Base-by-base conservation (phyloP, 257 asterid species). In the Penstemon barbatus region DNA sequence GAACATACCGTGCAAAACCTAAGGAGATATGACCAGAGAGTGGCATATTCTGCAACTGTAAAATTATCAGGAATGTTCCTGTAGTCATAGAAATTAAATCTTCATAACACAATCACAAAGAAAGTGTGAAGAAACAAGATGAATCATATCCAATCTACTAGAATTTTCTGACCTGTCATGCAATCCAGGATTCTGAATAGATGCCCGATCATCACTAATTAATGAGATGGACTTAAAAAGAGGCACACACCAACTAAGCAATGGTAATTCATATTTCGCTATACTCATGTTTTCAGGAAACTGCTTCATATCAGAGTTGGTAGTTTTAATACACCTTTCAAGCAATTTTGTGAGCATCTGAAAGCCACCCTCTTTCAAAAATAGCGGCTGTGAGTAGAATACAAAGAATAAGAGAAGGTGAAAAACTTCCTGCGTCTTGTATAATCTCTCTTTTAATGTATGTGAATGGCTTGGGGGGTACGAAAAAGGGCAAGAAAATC, bases 211-310 rank as follows among this genome's bases (percentile, higher is more conserved):
- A 65, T 84, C 92, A 76, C 78, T 67, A 52, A 85, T 79, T 72
- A 91, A 79, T 69, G 89, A 70, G 74, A 94, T 72, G 18, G 87
- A 86, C 81, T 81, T 86, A 65, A 84, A 82, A 61, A 81, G 83
- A 60, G 95, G 97, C 65, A 79, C 67, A 72, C 81, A 89, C 95
- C 95, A 94, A 77, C 86, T 71, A 75, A 86, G 75, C 40, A 63
- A 68, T 46, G 88, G 76, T 76, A 63, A 75, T 63, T 78, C 88
- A 65, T 68, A 66, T 74, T 76, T 80, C 40, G 74, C 75, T 12
- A 41, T 61, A 69, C 61, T 69, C 52, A 68, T 69, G 65, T 63
- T 77, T 77, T 77, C 91, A 0, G 81, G 66, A 37, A 77, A 77
- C 81, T 75, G 88, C 76, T 80, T 87, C 73, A 63, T 79, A 75